A percentile compares a stretch with the other conserved stretches of the same genome.
phyloP scores from a whole-genome alignment of 129 eudicot genomes.

The Flaveria ramosissima region DNA sequence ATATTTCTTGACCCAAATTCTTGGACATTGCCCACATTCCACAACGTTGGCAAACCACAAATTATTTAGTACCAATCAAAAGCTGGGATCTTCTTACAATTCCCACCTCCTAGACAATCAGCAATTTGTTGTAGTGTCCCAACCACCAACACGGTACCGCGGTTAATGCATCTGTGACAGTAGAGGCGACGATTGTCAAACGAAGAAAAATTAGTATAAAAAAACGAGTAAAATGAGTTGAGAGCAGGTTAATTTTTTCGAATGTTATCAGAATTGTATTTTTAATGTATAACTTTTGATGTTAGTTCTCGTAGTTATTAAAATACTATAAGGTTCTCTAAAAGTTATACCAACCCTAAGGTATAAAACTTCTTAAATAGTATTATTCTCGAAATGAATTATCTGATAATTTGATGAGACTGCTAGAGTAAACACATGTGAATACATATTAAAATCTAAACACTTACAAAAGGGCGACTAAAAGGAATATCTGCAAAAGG shows the following conservation, averaged over 20 bases:
- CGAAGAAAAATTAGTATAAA: background rate
- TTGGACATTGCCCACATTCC: conserved; percentile 24
- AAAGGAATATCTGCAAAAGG: no score
- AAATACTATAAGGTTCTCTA: no score
- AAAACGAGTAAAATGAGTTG: background rate
- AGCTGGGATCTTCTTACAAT: conserved; percentile 18
- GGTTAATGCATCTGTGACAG: background rate
- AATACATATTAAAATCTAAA: no score
- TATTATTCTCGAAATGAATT: conserved; percentile 43
- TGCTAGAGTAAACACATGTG: no score
- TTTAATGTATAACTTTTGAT: background rate
- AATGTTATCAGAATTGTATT: background rate
- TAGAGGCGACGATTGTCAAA: background rate
- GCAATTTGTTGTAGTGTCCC: background rate
- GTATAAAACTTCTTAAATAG: no score
- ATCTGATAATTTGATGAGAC: conserved; percentile 44
- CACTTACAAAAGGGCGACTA: no score
- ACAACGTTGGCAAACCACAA: conserved; percentile 30
- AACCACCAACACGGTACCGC: conserved; percentile 1
- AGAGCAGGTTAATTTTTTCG: background rate
- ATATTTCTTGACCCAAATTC: conserved; percentile 7
- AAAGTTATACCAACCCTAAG: no score
- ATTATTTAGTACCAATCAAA: conserved; percentile 29
- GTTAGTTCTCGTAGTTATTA: no score
- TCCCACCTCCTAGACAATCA: conserved; percentile 8